These are phyloP conservation scores for Rhizopus sp. DNA, from an alignment of 371 early-diverging fungal species.

Conservation along the genomic window DNA sequence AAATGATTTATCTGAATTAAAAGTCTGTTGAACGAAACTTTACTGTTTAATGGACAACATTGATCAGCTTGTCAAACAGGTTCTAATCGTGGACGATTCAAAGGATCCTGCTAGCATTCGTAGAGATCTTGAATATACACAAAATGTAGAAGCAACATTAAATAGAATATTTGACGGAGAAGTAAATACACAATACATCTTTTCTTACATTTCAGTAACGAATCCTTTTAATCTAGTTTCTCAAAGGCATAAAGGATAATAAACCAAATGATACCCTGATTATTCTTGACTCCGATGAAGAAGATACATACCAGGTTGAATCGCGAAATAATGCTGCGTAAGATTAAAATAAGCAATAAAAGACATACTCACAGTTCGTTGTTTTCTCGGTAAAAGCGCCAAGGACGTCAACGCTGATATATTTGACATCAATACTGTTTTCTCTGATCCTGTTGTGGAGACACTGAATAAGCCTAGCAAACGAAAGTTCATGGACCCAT, in stretches of 20 bases:
- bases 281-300: conserved; percentile 30
- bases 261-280: conserved; percentile 4
- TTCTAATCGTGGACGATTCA: conserved; percentile 25
- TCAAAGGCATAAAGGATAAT: conserved; percentile 30
- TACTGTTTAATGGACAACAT: conserved; percentile 1
- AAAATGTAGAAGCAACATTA: conserved; percentile 49
- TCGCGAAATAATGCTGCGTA: neutral
- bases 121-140: conserved; percentile 46
- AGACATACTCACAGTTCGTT: neutral
- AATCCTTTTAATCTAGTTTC: conserved; percentile 32
- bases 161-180: conserved; percentile 57
- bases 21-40: too few species aligned
- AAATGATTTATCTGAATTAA: neutral
- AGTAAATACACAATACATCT: conserved; percentile 16
- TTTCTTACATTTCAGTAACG: neutral
- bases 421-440: neutral
- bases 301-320: neutral
- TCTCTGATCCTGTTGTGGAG: neutral
- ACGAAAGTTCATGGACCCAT: neutral
- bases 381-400: neutral
- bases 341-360: neutral
- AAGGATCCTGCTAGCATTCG: conserved; percentile 35
- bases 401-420: neutral
- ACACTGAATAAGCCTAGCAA: neutral
- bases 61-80: conserved; percentile 32